Evolutionary conservation across 2,329 filamentous ascomycete species (phyloP).

Genomic region (Penicillium sp.): DNA sequence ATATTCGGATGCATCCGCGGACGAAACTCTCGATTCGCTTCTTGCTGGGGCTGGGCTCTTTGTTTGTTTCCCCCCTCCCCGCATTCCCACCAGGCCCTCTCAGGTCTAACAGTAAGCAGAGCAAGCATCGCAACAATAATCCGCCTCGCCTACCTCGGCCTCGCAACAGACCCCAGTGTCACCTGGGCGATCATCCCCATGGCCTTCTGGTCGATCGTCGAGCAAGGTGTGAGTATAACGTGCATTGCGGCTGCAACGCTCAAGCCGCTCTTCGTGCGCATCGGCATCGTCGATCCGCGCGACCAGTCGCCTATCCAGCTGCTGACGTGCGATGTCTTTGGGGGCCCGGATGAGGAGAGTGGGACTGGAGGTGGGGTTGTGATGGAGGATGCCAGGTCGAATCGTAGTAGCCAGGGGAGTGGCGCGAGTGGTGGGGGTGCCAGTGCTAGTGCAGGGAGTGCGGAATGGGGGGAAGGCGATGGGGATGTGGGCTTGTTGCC

Average conservation of each 20-base stretch:
- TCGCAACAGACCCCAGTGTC: background rate
- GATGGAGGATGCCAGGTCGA: too few species aligned
- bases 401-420: too few species aligned
- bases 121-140: background rate
- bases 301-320: background rate
- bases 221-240: background rate
- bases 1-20: background rate
- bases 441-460: too few species aligned
- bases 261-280: background rate
- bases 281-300: background rate
- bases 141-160: background rate
- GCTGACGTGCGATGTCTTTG: background rate
- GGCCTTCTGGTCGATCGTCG: slow-evolving; percentile 3
- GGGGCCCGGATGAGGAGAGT: background rate
- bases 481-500: too few species aligned
- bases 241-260: background rate
- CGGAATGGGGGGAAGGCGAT: too few species aligned
- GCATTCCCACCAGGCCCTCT: too few species aligned
- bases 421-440: too few species aligned
- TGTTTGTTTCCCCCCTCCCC: background rate
- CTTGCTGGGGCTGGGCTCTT: background rate
- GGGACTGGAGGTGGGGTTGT: background rate
- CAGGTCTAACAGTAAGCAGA: background rate
- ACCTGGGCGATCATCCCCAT: background rate
- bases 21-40: background rate